Evolutionary conservation across 257 asterid species (phyloP), one percentile per base, ranked within the genome.

Genomic region (Ilex asprella): DNA sequence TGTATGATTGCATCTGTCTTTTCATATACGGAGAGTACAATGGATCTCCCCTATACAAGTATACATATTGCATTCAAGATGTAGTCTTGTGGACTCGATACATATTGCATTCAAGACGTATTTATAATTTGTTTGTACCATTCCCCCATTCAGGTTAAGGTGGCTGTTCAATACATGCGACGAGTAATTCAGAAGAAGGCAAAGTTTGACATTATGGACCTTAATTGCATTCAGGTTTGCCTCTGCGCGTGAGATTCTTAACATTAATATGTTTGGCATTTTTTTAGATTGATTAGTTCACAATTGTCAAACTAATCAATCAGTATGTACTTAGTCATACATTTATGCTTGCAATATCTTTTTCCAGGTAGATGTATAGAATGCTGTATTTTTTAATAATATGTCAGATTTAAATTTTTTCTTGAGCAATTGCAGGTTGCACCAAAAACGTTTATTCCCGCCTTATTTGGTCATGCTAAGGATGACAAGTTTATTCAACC

Each of bases 91-190:
- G 27, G 27, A 21, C 27, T 21, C 27, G 27, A 21, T 21, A 21
- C 27, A 21, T 21, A 21, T 21, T 21, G 27, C 0, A 21, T 21
- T 21, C 27, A n/a, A n/a, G n/a, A n/a, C n/a, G n/a, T 21, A 0
- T 21, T 21, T 21, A 21, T 21, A 21, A 21, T 21, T 21, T 21
- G 27, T 21, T 21, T 21, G 27, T 21, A 21, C 62, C 67, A 15
- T 13, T 60, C 63, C 41, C 56, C 46, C 55, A 49, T 55, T 61
- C 81, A 91, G 98, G 86, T 92, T 58, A 92, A 88, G 78, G 87
- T 92, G 83, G 98, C 86, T 78, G 78, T 91, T 71, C 94, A 88
- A 59, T 91, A 91, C 76, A 88, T 88, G 98, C 84, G 98, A 16
- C 88, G 92, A 27, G 83, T 85, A 63, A 91, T 91, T 70, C 94